These are phyloP conservation scores for Aurantiochytrium sp. DNA, from an alignment of 108 stramenopile species.

Conservation along the genomic window DNA sequence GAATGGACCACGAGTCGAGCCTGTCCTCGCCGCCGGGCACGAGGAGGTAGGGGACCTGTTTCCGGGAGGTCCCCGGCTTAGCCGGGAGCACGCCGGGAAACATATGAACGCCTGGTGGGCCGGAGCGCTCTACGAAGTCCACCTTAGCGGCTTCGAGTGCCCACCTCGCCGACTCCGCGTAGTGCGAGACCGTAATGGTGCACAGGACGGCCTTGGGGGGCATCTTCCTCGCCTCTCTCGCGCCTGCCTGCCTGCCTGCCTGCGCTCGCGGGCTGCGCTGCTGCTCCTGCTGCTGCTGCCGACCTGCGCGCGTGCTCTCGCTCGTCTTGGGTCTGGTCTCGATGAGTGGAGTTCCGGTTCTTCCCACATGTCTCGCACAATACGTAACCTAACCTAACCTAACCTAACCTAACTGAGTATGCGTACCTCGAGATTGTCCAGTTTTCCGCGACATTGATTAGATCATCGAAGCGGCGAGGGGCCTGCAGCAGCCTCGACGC, in stretches of 20 bases:
- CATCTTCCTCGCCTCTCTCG: neutral
- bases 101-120: neutral
- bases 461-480: no score
- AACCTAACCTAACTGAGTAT: no score
- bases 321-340: no score
- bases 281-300: no score
- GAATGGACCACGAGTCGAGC: neutral
- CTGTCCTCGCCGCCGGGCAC: neutral
- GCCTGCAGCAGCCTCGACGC: no score
- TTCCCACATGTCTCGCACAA: no score
- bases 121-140: neutral
- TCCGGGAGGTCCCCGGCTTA: neutral
- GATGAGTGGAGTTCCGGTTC: no score
- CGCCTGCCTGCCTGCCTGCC: neutral
- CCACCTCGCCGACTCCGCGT: constrained; percentile 13
- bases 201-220: neutral
- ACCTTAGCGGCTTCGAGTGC: neutral
- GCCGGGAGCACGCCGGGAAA: neutral
- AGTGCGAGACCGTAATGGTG: constrained; percentile 22
- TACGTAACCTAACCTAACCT: no score
- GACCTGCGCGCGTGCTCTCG: no score
- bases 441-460: no score
- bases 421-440: no score
- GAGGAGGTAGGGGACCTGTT: neutral
- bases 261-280: neutral